Evolutionary conservation across 225 moss, liverwort and hornwort species (phyloP).

Genomic region (Lunularia cruciata): DNA sequence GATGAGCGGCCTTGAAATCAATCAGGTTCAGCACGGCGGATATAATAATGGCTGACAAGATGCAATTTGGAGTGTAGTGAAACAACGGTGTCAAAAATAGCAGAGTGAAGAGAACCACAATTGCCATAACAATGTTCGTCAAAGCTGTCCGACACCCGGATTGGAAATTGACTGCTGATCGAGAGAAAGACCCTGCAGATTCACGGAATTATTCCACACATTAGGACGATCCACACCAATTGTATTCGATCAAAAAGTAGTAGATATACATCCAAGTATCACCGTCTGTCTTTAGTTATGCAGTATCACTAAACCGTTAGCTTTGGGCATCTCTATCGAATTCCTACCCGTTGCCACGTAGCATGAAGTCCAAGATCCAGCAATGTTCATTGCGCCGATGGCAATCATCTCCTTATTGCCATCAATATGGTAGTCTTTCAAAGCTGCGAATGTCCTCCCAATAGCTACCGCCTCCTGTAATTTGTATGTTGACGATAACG

Average conservation of each 20-base stretch:
- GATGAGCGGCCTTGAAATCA: constrained; percentile 54
- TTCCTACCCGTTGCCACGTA: too few species aligned
- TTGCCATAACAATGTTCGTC: constrained; percentile 65
- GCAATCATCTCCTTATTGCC: constrained; percentile 91
- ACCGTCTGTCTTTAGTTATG: too few species aligned
- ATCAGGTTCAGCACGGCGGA: constrained; percentile 54
- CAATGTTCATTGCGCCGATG: constrained; percentile 68
- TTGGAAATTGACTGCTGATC: constrained; percentile 82
- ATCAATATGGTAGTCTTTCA: constrained; percentile 70
- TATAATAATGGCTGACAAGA: constrained; percentile 71
- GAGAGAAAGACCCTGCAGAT: constrained; percentile 77
- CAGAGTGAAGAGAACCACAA: constrained; percentile 59
- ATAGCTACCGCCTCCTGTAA: constrained; percentile 81
- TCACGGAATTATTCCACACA: not conserved
- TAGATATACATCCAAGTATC: too few species aligned
- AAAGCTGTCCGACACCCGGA: constrained; percentile 61
- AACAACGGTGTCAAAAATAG: constrained; percentile 66
- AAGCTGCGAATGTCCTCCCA: constrained; percentile 57
- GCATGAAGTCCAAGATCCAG: constrained; percentile 65
- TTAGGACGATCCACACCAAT: too few species aligned
- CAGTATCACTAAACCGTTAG: too few species aligned
- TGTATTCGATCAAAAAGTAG: too few species aligned
- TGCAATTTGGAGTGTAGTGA: constrained; percentile 69
- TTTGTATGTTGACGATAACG: too few species aligned
- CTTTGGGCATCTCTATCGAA: too few species aligned